Evolutionary conservation across 257 asterid genomes (phyloP).

Genomic region (Solanum lycopersicoides): DNA sequence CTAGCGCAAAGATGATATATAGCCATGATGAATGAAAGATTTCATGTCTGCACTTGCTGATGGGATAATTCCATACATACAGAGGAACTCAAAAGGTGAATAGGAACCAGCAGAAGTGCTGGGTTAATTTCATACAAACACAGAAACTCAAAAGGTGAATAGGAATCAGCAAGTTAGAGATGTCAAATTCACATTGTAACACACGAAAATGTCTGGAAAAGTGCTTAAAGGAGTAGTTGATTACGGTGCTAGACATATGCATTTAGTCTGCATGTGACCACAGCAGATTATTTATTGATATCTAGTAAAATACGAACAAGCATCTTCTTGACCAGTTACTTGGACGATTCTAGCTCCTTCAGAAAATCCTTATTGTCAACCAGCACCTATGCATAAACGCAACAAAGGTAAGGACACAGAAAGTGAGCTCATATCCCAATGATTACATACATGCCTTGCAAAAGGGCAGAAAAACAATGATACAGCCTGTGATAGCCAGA

Average conservation of each 20-base stretch:
- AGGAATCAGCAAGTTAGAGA: not conserved
- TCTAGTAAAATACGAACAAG: not conserved
- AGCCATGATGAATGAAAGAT: not conserved
- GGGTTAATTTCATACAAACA: not conserved
- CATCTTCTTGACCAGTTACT: slow-evolving; percentile 9
- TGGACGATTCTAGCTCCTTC: slow-evolving; percentile 52
- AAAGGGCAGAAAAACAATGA: not conserved
- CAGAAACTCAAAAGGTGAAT: not conserved
- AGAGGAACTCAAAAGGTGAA: not conserved
- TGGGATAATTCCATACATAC: not conserved
- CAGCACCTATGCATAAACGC: slow-evolving; percentile 48
- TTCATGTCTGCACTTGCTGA: not conserved
- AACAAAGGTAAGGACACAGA: not conserved
- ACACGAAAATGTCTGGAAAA: not conserved
- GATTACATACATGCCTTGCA: not conserved
- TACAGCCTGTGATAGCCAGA: not conserved
- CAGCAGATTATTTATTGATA: not conserved
- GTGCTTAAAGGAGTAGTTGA: not conserved
- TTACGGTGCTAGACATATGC: not conserved
- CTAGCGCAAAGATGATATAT: not conserved
- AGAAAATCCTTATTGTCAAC: slow-evolving; percentile 86
- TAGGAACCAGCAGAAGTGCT: not conserved
- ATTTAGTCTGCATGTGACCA: not conserved
- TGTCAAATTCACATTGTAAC: not conserved
- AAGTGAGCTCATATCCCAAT: not conserved